A percentile compares a stretch with the other conserved stretches of the same genome.
phyloP scores from a whole-genome alignment of 441 rosid species.

The Isatis lusitanica region DNA sequence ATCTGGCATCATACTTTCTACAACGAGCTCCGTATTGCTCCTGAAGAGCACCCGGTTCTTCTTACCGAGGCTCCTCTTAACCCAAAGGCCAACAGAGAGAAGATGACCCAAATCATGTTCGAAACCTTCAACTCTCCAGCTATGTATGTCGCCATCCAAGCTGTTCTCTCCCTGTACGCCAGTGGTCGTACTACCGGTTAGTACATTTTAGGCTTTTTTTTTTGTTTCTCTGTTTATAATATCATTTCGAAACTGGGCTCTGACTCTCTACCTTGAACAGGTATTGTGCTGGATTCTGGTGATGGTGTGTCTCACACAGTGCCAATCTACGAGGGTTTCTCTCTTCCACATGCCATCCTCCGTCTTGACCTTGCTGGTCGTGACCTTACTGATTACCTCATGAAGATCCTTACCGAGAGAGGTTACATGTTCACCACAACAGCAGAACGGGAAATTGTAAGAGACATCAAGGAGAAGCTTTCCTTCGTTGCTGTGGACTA shows the following conservation, averaged over 20 bases:
- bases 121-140: slow-evolving; percentile 59
- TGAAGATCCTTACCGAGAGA: slow-evolving; percentile 72
- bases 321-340: slow-evolving; percentile 70
- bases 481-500: slow-evolving; percentile 65
- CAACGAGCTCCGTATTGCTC: slow-evolving; percentile 67
- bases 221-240: slow-evolving; percentile 1
- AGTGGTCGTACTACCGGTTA: slow-evolving; percentile 80
- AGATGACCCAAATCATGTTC: slow-evolving; percentile 61
- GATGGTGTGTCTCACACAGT: slow-evolving; percentile 74
- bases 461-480: slow-evolving; percentile 69
- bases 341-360: slow-evolving; percentile 66
- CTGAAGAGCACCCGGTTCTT: slow-evolving; percentile 73
- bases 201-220: slow-evolving; percentile 20
- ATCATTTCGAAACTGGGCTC: not conserved
- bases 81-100: slow-evolving; percentile 75
- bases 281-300: slow-evolving; percentile 70
- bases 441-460: slow-evolving; percentile 70
- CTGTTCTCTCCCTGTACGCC: slow-evolving; percentile 69
- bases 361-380: slow-evolving; percentile 70
- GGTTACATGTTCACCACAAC: slow-evolving; percentile 70
- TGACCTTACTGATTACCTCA: slow-evolving; percentile 63
- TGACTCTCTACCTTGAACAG: slow-evolving; percentile 31
- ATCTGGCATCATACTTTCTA: slow-evolving; percentile 56
- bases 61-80: slow-evolving; percentile 73
- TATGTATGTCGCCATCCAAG: slow-evolving; percentile 65